These are phyloP conservation scores for Strobilomyces echinocephalus DNA, from an alignment of 768 basidiomycete genomes.

Conservation along the genomic window DNA sequence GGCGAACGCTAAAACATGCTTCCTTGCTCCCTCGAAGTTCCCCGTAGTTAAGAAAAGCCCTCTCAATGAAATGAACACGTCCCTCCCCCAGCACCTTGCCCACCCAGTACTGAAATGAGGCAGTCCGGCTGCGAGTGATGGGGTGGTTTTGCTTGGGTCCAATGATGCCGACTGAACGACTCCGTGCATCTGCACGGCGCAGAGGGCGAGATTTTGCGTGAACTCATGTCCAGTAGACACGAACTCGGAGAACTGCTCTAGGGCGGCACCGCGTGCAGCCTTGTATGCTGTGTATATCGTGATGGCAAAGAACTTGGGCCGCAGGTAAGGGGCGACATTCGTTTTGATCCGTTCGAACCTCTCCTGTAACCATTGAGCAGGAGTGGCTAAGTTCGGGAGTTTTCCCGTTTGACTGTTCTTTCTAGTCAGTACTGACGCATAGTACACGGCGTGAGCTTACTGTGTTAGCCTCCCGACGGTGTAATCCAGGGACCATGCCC, in stretches of 20 bases:
- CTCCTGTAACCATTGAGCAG: conserved; percentile 80
- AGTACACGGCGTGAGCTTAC: conserved; percentile 41
- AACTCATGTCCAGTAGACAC: conserved; percentile 80
- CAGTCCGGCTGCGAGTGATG: conserved; percentile 89
- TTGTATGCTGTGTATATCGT: conserved; percentile 90
- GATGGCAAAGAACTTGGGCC: conserved; percentile 95
- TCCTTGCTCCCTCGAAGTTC: conserved; percentile 76
- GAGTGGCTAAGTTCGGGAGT: conserved; percentile 64
- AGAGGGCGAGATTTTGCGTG: conserved; percentile 85
- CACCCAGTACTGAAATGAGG: conserved; percentile 92
- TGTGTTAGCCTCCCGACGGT: conserved; percentile 60
- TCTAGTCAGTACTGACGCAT: conserved; percentile 11
- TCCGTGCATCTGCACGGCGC: conserved; percentile 87
- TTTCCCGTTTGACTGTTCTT: conserved; percentile 48
- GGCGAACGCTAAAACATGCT: conserved; percentile 89
- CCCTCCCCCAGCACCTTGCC: conserved; percentile 97
- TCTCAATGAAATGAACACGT: conserved; percentile 88
- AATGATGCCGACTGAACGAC: conserved; percentile 87
- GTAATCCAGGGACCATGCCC: conserved; percentile 92
- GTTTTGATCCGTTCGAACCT: conserved; percentile 79
- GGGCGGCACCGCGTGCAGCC: conserved; percentile 72
- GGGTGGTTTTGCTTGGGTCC: conserved; percentile 60
- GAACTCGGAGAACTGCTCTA: conserved; percentile 89
- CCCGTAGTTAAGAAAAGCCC: conserved; percentile 94
- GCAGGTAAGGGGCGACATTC: conserved; percentile 76